Base-by-base conservation (phyloP, 176 grass and related monocot species). In the Triticum urartu region DNA sequence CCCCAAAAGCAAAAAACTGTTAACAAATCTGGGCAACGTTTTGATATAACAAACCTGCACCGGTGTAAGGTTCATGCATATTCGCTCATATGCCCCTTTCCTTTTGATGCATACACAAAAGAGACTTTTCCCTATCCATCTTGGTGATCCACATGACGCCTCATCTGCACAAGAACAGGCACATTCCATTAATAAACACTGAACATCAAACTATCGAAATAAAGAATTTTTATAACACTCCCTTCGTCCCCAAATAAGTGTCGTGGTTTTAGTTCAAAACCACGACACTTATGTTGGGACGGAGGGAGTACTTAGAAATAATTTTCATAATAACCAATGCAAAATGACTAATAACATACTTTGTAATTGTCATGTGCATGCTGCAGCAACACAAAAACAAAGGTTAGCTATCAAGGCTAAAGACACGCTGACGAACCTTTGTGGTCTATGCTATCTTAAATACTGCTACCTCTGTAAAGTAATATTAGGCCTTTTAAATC, bases 81-180 rank as follows among this genome's bases (percentile, higher is more conserved):
- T 98, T 58, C 93, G 80, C 61, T 94, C 96, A 60, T 92, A 94
- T n/a, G 84, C 72, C 52, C 93, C 96, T 90, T 94, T 98, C 56
- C 90, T 61, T 20, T 95, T 95, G 79, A 98, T 95, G 84, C 96
- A 98, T 48, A 98, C 96, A 81, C 96, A 98, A 64, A 93, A 95
- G 20, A 98, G 71, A 61, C 93, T 72, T 89, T 92, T 98, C 54
- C 93, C 96, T 84, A 98, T 98, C 96, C 96, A 98, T 95, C 88
- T 94, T 69, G 93, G 96, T 84, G 96, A 98, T 66, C 93, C 96
- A 85, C 96, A 95, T 79, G 92, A 94, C 2, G 84, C 81, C 67
- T 98, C 93, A 84, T 98, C 96, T 98, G 86, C 85, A 61, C 70
- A 91, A 52, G 38, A 33, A 75, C 28, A 84, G 33, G 5, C 15